Evolutionary conservation across 257 asterid species (phyloP).

Genomic region (Fraxinus excelsior): DNA sequence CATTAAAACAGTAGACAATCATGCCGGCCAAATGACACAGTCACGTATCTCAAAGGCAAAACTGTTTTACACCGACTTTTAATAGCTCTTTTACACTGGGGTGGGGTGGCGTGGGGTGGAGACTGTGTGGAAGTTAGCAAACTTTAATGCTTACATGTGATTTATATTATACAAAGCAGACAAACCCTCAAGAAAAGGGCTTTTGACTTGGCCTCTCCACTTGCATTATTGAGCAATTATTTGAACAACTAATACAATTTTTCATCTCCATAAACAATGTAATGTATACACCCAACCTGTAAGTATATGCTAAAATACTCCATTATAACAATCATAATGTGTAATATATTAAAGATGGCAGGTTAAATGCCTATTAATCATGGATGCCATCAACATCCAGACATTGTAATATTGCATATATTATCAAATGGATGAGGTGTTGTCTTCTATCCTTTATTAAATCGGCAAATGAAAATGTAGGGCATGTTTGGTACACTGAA

Average conservation of each 20-base stretch:
- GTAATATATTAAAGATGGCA: background rate
- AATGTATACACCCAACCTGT: background rate
- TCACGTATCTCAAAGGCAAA: background rate
- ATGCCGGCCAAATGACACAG: background rate
- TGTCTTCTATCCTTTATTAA: background rate
- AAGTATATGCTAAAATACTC: background rate
- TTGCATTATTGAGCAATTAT: slow-evolving; percentile 1
- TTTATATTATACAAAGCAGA: background rate
- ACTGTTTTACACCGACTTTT: slow-evolving; percentile 8
- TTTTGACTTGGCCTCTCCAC: slow-evolving; percentile 11
- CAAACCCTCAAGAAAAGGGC: slow-evolving; percentile 16
- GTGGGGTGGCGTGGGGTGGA: background rate
- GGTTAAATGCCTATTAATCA: background rate
- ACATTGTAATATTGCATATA: background rate
- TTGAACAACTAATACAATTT: background rate
- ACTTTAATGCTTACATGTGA: slow-evolving; percentile 29
- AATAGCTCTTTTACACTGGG: background rate
- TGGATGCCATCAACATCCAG: background rate
- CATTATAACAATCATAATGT: background rate
- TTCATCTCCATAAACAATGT: background rate
- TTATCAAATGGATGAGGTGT: background rate
- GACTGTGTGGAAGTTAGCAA: slow-evolving; percentile 24
- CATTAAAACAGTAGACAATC: background rate
- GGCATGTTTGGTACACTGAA: background rate
- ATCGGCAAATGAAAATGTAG: background rate